Evolutionary conservation across 768 basidiomycete genomes (phyloP).

Genomic region (Exsudoporus frostii): DNA sequence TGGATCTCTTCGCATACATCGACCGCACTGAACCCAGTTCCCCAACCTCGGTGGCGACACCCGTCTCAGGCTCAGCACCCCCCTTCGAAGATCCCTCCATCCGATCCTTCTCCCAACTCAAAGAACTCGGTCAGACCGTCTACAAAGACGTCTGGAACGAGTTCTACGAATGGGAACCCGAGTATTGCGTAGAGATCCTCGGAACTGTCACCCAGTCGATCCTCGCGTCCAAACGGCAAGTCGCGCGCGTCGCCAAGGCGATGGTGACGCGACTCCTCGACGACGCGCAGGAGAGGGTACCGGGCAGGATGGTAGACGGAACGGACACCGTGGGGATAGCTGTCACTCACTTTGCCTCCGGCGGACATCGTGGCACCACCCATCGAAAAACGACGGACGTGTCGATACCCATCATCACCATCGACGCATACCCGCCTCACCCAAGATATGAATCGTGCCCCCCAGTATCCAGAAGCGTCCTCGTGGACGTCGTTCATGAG

Average conservation of each 20-base stretch:
- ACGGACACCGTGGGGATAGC: not conserved
- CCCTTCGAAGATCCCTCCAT: not conserved
- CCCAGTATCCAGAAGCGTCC: slow-evolving; percentile 36
- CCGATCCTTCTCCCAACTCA: slow-evolving; percentile 10
- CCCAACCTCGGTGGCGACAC: slow-evolving; percentile 3
- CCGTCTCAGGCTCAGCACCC: not conserved
- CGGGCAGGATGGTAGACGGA: not conserved
- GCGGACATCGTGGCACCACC: not conserved
- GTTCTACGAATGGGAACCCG: slow-evolving; percentile 46
- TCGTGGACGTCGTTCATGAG: not conserved
- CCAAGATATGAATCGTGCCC: slow-evolving; percentile 47
- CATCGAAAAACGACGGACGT: not conserved
- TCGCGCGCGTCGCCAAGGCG: slow-evolving; percentile 12
- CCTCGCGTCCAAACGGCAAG: slow-evolving; percentile 6
- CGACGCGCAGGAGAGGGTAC: not conserved
- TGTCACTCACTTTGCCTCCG: slow-evolving; percentile 8
- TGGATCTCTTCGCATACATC: slow-evolving; percentile 20
- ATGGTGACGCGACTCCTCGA: slow-evolving; percentile 5
- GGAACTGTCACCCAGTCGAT: slow-evolving; percentile 9
- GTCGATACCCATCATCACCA: slow-evolving; percentile 14
- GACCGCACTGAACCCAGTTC: slow-evolving; percentile 25
- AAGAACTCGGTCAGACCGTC: slow-evolving; percentile 25
- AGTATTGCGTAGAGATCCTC: slow-evolving; percentile 28
- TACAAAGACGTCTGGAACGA: slow-evolving; percentile 42
- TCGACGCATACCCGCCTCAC: slow-evolving; percentile 20